A percentile compares a stretch with the other conserved stretches of the same genome.
These are phyloP conservation scores for Aspergillus sclerotioniger DNA, from an alignment of 495 filamentous ascomycete genomes.

Conservation along the genomic window DNA sequence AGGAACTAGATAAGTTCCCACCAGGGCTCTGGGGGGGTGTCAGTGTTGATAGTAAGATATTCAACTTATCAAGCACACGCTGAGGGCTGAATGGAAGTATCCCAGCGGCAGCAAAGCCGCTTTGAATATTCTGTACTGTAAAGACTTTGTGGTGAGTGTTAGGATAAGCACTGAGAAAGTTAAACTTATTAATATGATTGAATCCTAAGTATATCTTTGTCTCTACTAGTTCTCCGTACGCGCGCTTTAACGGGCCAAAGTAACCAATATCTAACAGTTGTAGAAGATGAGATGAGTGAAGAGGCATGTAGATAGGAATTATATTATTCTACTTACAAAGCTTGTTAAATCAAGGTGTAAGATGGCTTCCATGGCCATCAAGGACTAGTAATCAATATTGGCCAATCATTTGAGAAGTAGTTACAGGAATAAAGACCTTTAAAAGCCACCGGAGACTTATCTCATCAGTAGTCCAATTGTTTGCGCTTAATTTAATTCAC, in stretches of 20 bases:
- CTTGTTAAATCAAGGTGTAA: slow-evolving; percentile 21
- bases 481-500: slow-evolving; percentile 24
- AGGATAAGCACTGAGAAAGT: too few species aligned
- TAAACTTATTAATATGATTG: too few species aligned
- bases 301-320: slow-evolving; percentile 23
- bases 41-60: too few species aligned
- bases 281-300: slow-evolving; percentile 7
- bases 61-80: too few species aligned
- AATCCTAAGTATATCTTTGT: too few species aligned
- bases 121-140: too few species aligned
- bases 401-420: slow-evolving; percentile 1
- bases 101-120: too few species aligned
- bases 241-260: neutral
- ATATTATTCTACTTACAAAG: slow-evolving; percentile 23
- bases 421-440: slow-evolving; percentile 20
- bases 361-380: slow-evolving; percentile 27
- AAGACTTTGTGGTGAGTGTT: too few species aligned
- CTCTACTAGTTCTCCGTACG: neutral
- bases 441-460: slow-evolving; percentile 18
- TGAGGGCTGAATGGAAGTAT: too few species aligned
- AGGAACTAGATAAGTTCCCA: too few species aligned
- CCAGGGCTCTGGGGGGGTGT: too few species aligned
- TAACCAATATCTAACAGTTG: too few species aligned
- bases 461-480: slow-evolving; percentile 34
- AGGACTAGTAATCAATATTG: slow-evolving; percentile 27